Evolutionary conservation across 1,284 basidiomycete genomes (phyloP), one percentile per base, ranked within the genome.

Genomic region (Puccinia sorghi): DNA sequence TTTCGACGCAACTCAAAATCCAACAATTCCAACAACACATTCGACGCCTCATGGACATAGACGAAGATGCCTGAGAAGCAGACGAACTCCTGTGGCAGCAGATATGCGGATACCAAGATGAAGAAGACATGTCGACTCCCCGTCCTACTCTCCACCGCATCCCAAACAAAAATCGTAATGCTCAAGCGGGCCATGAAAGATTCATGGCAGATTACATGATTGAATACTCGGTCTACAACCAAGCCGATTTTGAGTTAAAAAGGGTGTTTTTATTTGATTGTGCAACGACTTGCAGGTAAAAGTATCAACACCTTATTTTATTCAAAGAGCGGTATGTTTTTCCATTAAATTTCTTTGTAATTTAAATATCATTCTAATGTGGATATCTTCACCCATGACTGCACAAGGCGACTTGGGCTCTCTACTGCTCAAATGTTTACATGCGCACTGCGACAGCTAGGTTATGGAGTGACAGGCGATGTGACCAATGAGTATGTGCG

Each of bases 401-500:
- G 54, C n/a, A 57, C 54, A 15, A 11, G 54, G 9, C 12, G n/a
- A 57, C 9, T 57, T 12, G 54, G 54, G 1, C 25, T 57, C 3
- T 57, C 54, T 7, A 57, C 66, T 1, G 20, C 27, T 32, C 66
- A 46, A 17, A 69, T 50, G 12, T 50, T 69, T n/a, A 69, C 39
- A 5, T 43, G 32, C 46, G 12, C 66, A 6, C 25, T 69, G 22
- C 32, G 43, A 46, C 66, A 69, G 27, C 66, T 69, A 27, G 61
- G 43, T 12, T 46, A 46, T 15, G 43, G 66, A 17, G 48, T 70
- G 1, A 50, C 66, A 22, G 20, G 43, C n/a, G 41, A 70, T 50
- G 66, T n/a, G 3, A 67, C 43, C 5, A 39, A 67, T 46, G 64
- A 67, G 64, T 67, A 67, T 25, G 22, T 25, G 5, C 13, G 48